A percentile compares a stretch with the other conserved stretches of the same genome.
Conservation (phyloP, 1,284 basidiomycete species). For the Malassezia sp. region DNA sequence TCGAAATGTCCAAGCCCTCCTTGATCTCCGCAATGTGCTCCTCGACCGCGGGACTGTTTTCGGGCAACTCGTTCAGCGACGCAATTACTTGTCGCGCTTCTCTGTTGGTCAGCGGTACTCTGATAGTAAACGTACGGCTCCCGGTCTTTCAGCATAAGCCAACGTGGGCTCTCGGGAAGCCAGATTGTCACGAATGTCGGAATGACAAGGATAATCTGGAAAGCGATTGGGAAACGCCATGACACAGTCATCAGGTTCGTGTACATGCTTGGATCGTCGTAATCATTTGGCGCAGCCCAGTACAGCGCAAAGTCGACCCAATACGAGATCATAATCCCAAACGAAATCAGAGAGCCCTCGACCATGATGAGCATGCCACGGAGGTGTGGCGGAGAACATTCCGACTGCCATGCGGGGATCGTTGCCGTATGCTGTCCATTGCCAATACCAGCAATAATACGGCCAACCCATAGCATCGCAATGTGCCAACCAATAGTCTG, state of each 20-base stretch:
- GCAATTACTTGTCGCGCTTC: slow-evolving; percentile 35
- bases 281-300: slow-evolving; percentile 16
- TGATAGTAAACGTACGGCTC: too few relatives aligned
- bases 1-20: slow-evolving; percentile 24
- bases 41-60: slow-evolving; percentile 26
- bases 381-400: slow-evolving; percentile 40
- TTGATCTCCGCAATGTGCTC: slow-evolving; percentile 33
- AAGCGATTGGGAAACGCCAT: slow-evolving; percentile 39
- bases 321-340: slow-evolving; percentile 36
- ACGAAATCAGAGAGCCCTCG: slow-evolving; percentile 35
- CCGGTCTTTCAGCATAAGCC: slow-evolving; percentile 35
- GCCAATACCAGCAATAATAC: slow-evolving; percentile 39
- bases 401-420: slow-evolving; percentile 43
- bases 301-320: slow-evolving; percentile 43
- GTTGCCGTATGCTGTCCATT: slow-evolving; percentile 45
- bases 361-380: slow-evolving; percentile 45
- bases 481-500: slow-evolving; percentile 29
- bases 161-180: slow-evolving; percentile 43
- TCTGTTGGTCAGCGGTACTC: too few relatives aligned
- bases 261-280: background rate
- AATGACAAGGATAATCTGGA: slow-evolving; percentile 41
- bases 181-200: slow-evolving; percentile 43
- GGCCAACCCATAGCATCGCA: slow-evolving; percentile 35
- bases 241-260: slow-evolving; percentile 11
- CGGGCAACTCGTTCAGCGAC: slow-evolving; percentile 29